Percentiles rank a stretch among this genome's conserved stretches.
phyloP scores from a whole-genome alignment of 2,329 filamentous ascomycete species.

The Diaporthe amygdali region DNA sequence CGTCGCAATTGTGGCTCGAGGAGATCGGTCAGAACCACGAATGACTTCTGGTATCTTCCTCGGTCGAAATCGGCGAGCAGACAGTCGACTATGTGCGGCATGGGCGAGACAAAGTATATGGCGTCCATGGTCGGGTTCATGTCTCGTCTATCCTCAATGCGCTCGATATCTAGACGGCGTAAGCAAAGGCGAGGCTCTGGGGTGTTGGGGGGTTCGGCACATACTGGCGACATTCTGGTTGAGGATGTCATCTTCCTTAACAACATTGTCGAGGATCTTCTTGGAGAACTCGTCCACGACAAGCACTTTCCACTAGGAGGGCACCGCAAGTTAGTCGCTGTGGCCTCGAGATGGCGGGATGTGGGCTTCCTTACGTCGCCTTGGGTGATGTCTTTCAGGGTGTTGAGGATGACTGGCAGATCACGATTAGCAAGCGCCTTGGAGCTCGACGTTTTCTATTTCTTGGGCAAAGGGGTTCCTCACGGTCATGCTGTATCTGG shows the following conservation, averaged over 20 bases:
- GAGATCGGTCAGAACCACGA: slow-evolving; percentile 83
- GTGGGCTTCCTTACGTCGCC: slow-evolving; percentile 69
- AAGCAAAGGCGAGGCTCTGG: slow-evolving; percentile 24
- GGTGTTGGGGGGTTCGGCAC: slow-evolving; percentile 34
- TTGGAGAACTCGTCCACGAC: slow-evolving; percentile 85
- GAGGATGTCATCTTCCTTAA: slow-evolving; percentile 96
- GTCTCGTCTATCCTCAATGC: slow-evolving; percentile 84
- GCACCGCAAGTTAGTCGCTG: background rate
- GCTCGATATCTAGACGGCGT: slow-evolving; percentile 77
- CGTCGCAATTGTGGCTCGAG: slow-evolving; percentile 73
- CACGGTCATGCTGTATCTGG: slow-evolving; percentile 81
- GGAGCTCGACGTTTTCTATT: background rate
- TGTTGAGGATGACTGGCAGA: slow-evolving; percentile 69
- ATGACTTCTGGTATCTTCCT: slow-evolving; percentile 78
- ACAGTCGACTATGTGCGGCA: slow-evolving; percentile 89
- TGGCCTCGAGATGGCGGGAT: background rate
- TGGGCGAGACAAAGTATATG: slow-evolving; percentile 87
- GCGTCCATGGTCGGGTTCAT: slow-evolving; percentile 91
- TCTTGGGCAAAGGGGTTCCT: slow-evolving; percentile 34
- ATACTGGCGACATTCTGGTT: slow-evolving; percentile 95
- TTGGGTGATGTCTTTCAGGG: slow-evolving; percentile 78
- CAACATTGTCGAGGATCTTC: slow-evolving; percentile 87
- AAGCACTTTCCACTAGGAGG: slow-evolving; percentile 88
- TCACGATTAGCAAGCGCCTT: background rate
- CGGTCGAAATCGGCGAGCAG: slow-evolving; percentile 91